Percentiles rank a stretch among this genome's conserved stretches.
phyloP scores from a whole-genome alignment of 768 basidiomycete genomes.

The Ephemerocybe angulata region DNA sequence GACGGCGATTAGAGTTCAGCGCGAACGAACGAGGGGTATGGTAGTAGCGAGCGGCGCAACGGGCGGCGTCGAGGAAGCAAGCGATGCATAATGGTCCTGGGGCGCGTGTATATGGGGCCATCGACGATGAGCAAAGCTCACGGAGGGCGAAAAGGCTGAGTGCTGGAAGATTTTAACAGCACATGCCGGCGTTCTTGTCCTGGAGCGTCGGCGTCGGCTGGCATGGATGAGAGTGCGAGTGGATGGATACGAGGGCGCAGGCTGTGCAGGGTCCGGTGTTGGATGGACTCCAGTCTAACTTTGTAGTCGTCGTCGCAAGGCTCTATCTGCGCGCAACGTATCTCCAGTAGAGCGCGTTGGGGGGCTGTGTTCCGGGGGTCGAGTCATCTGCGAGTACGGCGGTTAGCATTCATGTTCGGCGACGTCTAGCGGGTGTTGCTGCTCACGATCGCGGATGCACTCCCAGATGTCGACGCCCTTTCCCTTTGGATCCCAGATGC shows the following conservation, averaged over 20 bases:
- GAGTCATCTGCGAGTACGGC: slow-evolving; percentile 48
- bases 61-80: too few relatives aligned
- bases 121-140: too few relatives aligned
- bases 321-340: slow-evolving; percentile 43
- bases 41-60: not conserved
- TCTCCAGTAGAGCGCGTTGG: slow-evolving; percentile 45
- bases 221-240: too few relatives aligned
- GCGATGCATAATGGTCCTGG: too few relatives aligned
- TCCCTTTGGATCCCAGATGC: slow-evolving; percentile 64
- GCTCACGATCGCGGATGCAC: slow-evolving; percentile 66
- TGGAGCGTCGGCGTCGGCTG: too few relatives aligned
- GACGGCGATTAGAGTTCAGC: not conserved
- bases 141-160: too few relatives aligned
- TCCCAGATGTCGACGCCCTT: slow-evolving; percentile 76
- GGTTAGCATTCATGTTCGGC: not conserved
- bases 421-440: not conserved
- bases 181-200: too few relatives aligned
- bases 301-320: not conserved
- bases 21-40: not conserved
- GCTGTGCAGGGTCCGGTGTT: not conserved
- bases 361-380: slow-evolving; percentile 45
- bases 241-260: not conserved
- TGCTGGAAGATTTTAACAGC: too few relatives aligned
- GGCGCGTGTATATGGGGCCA: too few relatives aligned
- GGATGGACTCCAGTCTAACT: too few relatives aligned